Evolutionary conservation across 2,329 filamentous ascomycete genomes (phyloP).

Genomic region (Aspergillus caelatus): DNA sequence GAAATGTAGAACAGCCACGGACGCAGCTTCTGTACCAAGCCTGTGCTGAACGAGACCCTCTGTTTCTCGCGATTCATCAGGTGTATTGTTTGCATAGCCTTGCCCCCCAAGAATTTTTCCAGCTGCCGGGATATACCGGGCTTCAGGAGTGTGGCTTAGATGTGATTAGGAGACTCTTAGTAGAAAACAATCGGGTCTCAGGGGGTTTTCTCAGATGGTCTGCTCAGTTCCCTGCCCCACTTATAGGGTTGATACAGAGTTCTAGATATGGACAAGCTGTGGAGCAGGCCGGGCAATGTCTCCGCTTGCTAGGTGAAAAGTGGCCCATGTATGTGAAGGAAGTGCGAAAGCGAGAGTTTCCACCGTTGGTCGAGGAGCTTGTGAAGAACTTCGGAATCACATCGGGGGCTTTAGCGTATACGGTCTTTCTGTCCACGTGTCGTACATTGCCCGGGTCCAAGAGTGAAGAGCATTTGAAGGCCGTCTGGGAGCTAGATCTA

Average conservation of each 20-base stretch:
- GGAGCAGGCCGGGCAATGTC: constrained; percentile 47
- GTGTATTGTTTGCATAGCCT: constrained; percentile 62
- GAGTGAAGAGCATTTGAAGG: constrained; percentile 18
- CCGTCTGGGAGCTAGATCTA: constrained; percentile 24
- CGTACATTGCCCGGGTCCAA: constrained; percentile 27
- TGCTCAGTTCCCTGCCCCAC: constrained; percentile 50
- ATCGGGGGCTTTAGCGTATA: constrained; percentile 56
- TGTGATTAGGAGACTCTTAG: constrained; percentile 49
- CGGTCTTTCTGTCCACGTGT: constrained; percentile 52
- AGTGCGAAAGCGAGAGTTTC: constrained; percentile 45
- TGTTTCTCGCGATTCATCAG: constrained; percentile 69
- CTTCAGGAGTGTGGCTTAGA: constrained; percentile 31
- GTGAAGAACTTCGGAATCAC: constrained; percentile 49
- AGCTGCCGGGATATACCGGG: constrained; percentile 39
- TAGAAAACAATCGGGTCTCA: constrained; percentile 48
- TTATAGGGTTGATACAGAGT: constrained; percentile 29
- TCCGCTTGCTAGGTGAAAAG: constrained; percentile 46
- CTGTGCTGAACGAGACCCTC: constrained; percentile 57
- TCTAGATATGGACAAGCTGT: constrained; percentile 37
- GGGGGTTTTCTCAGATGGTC: constrained; percentile 48
- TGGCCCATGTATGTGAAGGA: constrained; percentile 45
- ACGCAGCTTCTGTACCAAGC: constrained; percentile 61
- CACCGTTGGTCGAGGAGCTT: constrained; percentile 62
- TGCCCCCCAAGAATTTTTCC: constrained; percentile 39
- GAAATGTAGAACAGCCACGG: constrained; percentile 49